These are phyloP conservation scores for Populus tremula DNA, from an alignment of 345 rosid genomes.

Conservation along the genomic window DNA sequence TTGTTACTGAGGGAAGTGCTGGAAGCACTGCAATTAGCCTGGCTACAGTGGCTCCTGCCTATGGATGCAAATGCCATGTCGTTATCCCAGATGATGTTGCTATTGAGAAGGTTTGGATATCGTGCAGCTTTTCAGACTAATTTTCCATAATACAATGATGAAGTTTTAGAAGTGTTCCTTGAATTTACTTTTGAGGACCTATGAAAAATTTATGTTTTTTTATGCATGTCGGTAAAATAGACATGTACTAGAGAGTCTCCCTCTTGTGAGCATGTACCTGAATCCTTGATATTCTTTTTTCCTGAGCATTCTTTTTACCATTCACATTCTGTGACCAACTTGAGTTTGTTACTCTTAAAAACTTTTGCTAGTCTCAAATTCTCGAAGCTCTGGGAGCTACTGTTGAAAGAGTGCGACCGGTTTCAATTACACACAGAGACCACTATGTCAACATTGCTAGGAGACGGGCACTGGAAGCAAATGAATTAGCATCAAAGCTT, in stretches of 20 bases:
- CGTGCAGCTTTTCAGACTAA: neutral
- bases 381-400: slow-evolving; percentile 93
- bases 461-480: slow-evolving; percentile 79
- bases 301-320: neutral
- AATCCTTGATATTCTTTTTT: neutral
- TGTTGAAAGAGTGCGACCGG: slow-evolving; percentile 92
- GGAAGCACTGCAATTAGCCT: slow-evolving; percentile 99
- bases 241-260: neutral
- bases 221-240: too few relatives aligned
- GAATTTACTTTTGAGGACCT: too few relatives aligned
- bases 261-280: slow-evolving; percentile 1
- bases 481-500: slow-evolving; percentile 48
- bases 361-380: slow-evolving; percentile 67
- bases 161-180: too few relatives aligned
- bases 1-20: slow-evolving; percentile 89
- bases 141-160: neutral
- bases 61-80: slow-evolving; percentile 89
- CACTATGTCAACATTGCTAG: slow-evolving; percentile 88
- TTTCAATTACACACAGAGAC: slow-evolving; percentile 83
- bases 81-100: slow-evolving; percentile 97
- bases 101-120: slow-evolving; percentile 67
- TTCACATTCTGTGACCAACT: slow-evolving; percentile 4
- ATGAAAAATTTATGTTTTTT: too few relatives aligned
- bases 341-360: slow-evolving; percentile 6
- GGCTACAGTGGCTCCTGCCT: slow-evolving; percentile 87